Evolutionary conservation across 1,284 basidiomycete species (phyloP), one percentile per base, ranked within the genome.

Genomic region (Microbotryum violaceum): DNA sequence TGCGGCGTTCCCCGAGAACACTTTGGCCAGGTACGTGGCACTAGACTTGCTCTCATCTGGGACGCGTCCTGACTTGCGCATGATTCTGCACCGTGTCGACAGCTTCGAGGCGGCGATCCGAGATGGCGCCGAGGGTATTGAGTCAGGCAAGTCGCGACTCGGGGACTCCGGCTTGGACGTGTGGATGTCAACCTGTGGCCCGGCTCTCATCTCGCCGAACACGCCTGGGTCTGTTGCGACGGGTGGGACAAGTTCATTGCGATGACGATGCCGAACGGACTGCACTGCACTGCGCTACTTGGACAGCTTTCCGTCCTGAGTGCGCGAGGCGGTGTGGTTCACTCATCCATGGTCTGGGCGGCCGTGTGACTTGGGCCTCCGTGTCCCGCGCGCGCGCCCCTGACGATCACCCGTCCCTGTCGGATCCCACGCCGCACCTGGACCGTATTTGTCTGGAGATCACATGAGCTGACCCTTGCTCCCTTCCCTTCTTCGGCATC

Each of bases 101-200:
- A 91, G 89, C 76, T 97, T 97, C 76, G 85, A 91, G 74, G 88
- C 87, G 67, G 92, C 93, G 67, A 91, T 94, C 68, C 84, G 84
- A 54, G 91, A 93, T 76, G 93, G 92, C 62, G 88, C 91, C 53
- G 89, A 96, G 75, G 92, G 91, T 71, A 91, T 97, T 72, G 93
- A 97, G 82, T 91, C 88, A 74, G 80, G 79, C 78, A 56, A 65
- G 78, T 71, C 31, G 16, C 37, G 21, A 21, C 44, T 37, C 21
- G 51, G 31, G 31, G 45, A 14, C 37, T 47, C 33, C 23, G 45
- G 31, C 49, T 50, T 18, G 60, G 25, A 53, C 45, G n/a, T 54
- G 59, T 49, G 57, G 42, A 33, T 60, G 29, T 51, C 31, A 46
- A 31, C 20, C 47, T 2, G 9, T 16, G 45, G 16, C 9, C 37